Evolutionary conservation across 495 filamentous ascomycete genomes (phyloP).

Genomic region (Terfezia boudieri): DNA sequence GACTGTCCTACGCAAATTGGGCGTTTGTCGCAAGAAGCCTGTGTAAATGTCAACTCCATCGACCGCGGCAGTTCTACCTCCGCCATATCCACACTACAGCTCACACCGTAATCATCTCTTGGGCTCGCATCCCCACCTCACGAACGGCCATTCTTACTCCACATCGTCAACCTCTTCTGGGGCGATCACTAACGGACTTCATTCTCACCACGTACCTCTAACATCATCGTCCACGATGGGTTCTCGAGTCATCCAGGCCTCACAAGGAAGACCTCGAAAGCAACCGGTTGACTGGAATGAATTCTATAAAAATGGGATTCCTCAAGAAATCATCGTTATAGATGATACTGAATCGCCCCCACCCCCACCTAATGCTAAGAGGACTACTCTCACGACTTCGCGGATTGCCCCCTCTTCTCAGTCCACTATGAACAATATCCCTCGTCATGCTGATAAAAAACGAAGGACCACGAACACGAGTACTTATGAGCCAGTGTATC

Average conservation of each 20-base stretch:
- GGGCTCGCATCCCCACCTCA: conserved; percentile 6
- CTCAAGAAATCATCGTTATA: conserved; percentile 88
- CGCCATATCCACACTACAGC: conserved; percentile 29
- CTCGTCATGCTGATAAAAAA: conserved; percentile 39
- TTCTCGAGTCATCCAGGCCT: conserved; percentile 8
- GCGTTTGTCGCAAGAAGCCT: not conserved
- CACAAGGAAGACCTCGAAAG: conserved; percentile 27
- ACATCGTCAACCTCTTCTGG: conserved; percentile 11
- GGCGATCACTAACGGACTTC: conserved; percentile 11
- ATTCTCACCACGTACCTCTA: conserved; percentile 21
- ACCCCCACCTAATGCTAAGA: conserved; percentile 14
- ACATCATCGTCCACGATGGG: conserved; percentile 8
- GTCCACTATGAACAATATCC: conserved; percentile 17
- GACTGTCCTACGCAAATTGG: too few relatives aligned
- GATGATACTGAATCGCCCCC: conserved; percentile 65
- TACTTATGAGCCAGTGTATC: conserved; percentile 41
- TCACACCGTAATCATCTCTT: conserved; percentile 26
- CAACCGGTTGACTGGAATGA: conserved; percentile 60
- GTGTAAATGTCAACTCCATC: conserved; percentile 43
- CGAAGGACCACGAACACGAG: conserved; percentile 33
- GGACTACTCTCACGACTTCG: conserved; percentile 5
- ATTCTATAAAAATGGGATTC: conserved; percentile 83
- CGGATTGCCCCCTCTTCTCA: conserved; percentile 7
- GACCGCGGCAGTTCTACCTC: conserved; percentile 41
- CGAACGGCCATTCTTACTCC: conserved; percentile 8